phyloP scores from a whole-genome alignment of 345 rosid species.

The Gossypium anomalum region DNA sequence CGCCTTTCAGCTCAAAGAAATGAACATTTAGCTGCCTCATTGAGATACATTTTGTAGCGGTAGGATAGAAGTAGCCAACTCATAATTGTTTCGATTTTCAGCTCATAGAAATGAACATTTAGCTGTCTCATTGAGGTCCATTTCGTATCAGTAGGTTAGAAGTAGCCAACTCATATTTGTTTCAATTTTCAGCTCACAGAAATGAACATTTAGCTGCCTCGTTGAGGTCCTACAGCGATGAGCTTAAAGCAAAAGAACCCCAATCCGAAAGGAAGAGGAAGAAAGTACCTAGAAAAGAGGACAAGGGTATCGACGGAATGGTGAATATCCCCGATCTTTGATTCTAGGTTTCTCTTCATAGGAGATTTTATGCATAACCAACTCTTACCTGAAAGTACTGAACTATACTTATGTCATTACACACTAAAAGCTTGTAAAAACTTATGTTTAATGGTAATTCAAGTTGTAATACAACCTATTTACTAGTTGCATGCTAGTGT shows the following conservation, averaged over 20 bases:
- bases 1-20: slow-evolving; percentile 75
- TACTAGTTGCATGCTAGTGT: neutral
- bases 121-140: slow-evolving; percentile 49
- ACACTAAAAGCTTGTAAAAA: neutral
- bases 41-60: slow-evolving; percentile 35
- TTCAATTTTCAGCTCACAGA: slow-evolving; percentile 66
- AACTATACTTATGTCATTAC: neutral
- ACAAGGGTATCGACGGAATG: slow-evolving; percentile 29
- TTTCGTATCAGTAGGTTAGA: too few relatives aligned
- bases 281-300: slow-evolving; percentile 51
- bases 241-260: slow-evolving; percentile 67
- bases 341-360: neutral
- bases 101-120: slow-evolving; percentile 83
- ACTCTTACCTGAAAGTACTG: neutral
- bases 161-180: neutral
- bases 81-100: slow-evolving; percentile 28
- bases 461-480: neutral
- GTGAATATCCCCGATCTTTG: slow-evolving; percentile 22
- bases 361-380: neutral
- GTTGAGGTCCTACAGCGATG: slow-evolving; percentile 58
- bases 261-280: slow-evolving; percentile 68
- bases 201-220: slow-evolving; percentile 57
- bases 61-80: too few relatives aligned
- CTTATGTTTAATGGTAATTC: neutral
- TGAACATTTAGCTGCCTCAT: slow-evolving; percentile 46